These are phyloP conservation scores for Nicotiana obtusifolia DNA, from an alignment of 257 asterid genomes.

Conservation along the genomic window DNA sequence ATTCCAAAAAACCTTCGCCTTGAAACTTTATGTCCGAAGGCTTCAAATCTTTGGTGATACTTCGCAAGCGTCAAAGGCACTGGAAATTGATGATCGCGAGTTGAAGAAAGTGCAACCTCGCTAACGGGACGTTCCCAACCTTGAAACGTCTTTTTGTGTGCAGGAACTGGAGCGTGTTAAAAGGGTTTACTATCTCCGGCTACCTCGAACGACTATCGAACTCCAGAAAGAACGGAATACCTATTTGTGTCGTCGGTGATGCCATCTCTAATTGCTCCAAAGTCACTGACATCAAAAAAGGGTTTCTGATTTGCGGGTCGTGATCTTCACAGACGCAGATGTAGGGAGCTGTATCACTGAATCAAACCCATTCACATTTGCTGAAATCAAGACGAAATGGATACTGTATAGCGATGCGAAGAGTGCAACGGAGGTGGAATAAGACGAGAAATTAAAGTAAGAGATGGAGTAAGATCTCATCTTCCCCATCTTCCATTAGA, in stretches of 20 bases:
- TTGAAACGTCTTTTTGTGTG: no score
- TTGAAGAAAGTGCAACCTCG: no score
- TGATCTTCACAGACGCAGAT: slow-evolving; percentile 9
- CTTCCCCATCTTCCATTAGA: slow-evolving; percentile 1
- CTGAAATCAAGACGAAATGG: background rate
- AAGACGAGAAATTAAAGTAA: background rate
- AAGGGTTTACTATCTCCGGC: no score
- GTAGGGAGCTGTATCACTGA: slow-evolving; percentile 24
- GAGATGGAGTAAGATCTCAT: slow-evolving; percentile 9
- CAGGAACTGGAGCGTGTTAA: no score
- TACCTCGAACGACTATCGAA: no score
- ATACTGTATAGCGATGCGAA: background rate
- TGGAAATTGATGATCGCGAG: no score
- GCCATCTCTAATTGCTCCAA: slow-evolving; percentile 40
- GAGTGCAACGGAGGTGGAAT: background rate
- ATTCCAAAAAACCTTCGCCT: no score
- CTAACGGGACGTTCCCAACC: no score
- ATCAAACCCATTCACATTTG: slow-evolving; percentile 23
- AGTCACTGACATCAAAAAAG: slow-evolving; percentile 21
- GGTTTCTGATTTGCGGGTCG: background rate
- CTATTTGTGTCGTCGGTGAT: slow-evolving; percentile 28
- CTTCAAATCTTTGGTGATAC: no score
- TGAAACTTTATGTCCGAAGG: no score
- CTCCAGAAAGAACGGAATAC: slow-evolving; percentile 18
- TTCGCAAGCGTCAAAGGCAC: no score